Evolutionary conservation across 2,329 filamentous ascomycete species (phyloP), one percentile per base, ranked within the genome.

Genomic region (Arthrinium phaeospermum): DNA sequence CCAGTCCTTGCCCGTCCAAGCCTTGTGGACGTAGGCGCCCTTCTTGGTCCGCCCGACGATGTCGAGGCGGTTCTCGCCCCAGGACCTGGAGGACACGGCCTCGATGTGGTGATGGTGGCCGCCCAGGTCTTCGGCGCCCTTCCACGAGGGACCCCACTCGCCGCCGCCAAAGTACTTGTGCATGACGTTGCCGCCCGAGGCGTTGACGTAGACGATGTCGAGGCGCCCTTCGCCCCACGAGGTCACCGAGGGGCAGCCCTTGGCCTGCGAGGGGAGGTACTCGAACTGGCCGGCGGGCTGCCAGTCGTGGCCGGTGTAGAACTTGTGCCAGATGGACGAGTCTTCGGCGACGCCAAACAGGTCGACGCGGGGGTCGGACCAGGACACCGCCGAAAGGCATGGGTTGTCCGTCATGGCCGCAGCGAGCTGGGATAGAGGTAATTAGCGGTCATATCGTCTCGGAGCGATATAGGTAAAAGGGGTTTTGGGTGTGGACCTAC

Each of bases 91-190:
- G 3, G 57, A 14, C 16, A 73, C 13, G 4, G 70, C 67, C 12
- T 51, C 53, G 14, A 76, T 47, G 57, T 41, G 19, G 67, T 49
- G 16, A 1, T 22, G 30, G 6, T 73, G 53, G 16, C 74, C 74
- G 16, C 76, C 75, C 2, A 77, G 71, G 14, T 75, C 27, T 1
- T 71, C 44, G 41, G 72, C 71, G 12, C 51, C 68, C 24, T 75
- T 71, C 75, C 75, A 76, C 3, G 75, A 76, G 4, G 75, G 75
- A 3, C 75, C 75, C 76, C 75, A 77, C n/a, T 5, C 37, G 2
- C 74, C 76, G 37, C 72, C 70, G 12, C 67, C 75, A 30, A 73
- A 74, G 57, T 75, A 77, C 72, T 77, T 77, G 72, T 77, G 75
- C n/a, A 72, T n/a, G 27, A 77, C 75, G 12, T 67, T 51, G 19